A percentile compares a stretch with the other conserved stretches of the same genome.
phyloP scores from a whole-genome alignment of 2,329 filamentous ascomycete species.

The Talaromyces funiculosus region DNA sequence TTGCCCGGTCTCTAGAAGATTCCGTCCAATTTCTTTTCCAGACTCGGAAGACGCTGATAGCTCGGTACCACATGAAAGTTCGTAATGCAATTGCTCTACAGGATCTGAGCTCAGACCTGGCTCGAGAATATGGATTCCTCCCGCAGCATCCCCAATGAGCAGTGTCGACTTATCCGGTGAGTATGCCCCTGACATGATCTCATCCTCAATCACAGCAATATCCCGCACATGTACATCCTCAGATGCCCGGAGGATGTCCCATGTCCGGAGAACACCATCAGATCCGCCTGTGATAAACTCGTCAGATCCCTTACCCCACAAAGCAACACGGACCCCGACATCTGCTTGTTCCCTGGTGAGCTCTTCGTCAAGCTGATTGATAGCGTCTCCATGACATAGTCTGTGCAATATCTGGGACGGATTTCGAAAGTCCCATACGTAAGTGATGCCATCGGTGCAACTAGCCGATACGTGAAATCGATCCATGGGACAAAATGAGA shows the following conservation, averaged over 20 bases:
- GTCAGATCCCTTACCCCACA: constrained; percentile 50
- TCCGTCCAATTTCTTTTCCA: constrained; percentile 24
- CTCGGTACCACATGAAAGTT: constrained; percentile 7
- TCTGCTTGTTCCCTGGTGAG: constrained; percentile 47
- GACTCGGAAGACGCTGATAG: constrained; percentile 17
- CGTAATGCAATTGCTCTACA: constrained; percentile 23
- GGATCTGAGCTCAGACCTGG: constrained; percentile 25
- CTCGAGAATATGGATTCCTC: constrained; percentile 49
- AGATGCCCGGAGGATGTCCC: constrained; percentile 51
- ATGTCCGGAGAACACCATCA: constrained; percentile 55
- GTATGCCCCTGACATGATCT: constrained; percentile 55
- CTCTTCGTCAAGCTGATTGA: constrained; percentile 42
- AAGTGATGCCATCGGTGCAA: constrained; percentile 55
- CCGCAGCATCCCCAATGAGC: constrained; percentile 53
- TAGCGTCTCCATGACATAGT: constrained; percentile 47
- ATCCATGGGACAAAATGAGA: constrained; percentile 45
- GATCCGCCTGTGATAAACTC: constrained; percentile 56
- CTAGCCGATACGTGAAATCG: constrained; percentile 52
- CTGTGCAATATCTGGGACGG: constrained; percentile 43
- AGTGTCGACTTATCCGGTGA: constrained; percentile 52
- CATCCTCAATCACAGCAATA: constrained; percentile 44
- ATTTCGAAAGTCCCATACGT: constrained; percentile 55
- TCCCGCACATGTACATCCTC: constrained; percentile 51
- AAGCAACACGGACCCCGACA: constrained; percentile 53
- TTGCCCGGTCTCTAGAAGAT: constrained; percentile 28